Evolutionary conservation across 306 rosid genomes (phyloP).

Genomic region (Abrus pulchellus): DNA sequence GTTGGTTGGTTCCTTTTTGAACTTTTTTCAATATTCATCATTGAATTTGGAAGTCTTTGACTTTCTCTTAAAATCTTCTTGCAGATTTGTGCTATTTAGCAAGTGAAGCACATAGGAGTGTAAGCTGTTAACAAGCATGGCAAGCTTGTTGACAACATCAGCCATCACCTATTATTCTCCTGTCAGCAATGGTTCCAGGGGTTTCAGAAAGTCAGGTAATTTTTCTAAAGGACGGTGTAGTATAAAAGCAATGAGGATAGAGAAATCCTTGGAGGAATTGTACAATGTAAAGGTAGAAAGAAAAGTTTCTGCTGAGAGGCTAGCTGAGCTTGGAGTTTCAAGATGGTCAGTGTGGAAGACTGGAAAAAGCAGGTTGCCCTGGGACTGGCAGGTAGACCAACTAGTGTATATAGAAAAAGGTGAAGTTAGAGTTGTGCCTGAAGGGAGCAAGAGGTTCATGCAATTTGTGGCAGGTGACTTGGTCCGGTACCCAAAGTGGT

Average conservation of each 20-base stretch:
- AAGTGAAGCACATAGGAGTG: slow-evolving; percentile 23
- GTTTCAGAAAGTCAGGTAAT: slow-evolving; percentile 39
- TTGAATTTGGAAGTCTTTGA: background rate
- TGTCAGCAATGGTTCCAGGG: slow-evolving; percentile 45
- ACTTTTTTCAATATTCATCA: background rate
- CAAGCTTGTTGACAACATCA: slow-evolving; percentile 56
- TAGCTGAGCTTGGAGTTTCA: slow-evolving; percentile 77
- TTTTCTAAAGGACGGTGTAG: slow-evolving; percentile 36
- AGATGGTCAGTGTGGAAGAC: slow-evolving; percentile 95
- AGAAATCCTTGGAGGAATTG: slow-evolving; percentile 84
- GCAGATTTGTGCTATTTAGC: slow-evolving; percentile 31
- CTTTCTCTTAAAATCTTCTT: slow-evolving; percentile 19
- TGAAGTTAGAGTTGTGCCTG: slow-evolving; percentile 88
- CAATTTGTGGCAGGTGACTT: slow-evolving; percentile 86
- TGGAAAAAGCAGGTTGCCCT: slow-evolving; percentile 74
- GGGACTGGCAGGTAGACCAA: slow-evolving; percentile 98
- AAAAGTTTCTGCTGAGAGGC: slow-evolving; percentile 63
- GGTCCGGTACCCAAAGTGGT: slow-evolving; percentile 87
- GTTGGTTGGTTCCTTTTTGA: slow-evolving; percentile 12
- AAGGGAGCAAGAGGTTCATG: slow-evolving; percentile 86
- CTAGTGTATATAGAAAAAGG: slow-evolving; percentile 93
- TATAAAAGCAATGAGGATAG: slow-evolving; percentile 67
- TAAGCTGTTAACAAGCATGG: slow-evolving; percentile 56
- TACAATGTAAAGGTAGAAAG: slow-evolving; percentile 83
- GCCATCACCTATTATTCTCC: slow-evolving; percentile 58